Conservation (phyloP, 805 yeast genomes). For the Pichia rugopelliculosa region DNA sequence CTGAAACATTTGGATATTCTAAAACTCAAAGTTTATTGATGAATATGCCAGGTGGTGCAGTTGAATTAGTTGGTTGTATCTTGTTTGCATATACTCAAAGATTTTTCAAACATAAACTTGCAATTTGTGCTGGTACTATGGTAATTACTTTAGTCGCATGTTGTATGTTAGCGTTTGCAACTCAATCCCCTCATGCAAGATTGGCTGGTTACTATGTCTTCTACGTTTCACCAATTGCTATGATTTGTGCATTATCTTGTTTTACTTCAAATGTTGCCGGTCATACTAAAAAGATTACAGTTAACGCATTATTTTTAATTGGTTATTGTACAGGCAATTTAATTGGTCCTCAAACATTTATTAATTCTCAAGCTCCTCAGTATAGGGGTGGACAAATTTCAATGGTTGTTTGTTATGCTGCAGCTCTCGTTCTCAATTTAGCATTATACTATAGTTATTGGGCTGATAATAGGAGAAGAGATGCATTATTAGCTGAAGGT, state of each 20-base stretch:
- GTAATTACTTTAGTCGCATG: neutral
- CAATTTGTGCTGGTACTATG: neutral
- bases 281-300: neutral
- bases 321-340: conserved; percentile 36
- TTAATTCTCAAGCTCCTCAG: conserved; percentile 44
- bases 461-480: neutral
- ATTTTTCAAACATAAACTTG: neutral
- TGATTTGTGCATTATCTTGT: conserved; percentile 1
- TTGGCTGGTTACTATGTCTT: neutral
- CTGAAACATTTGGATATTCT: conserved; percentile 5
- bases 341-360: conserved; percentile 36
- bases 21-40: neutral
- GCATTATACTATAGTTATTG: neutral
- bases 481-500: neutral
- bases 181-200: neutral
- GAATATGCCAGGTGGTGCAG: neutral
- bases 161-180: neutral
- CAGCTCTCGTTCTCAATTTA: neutral
- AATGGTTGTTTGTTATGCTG: conserved; percentile 28
- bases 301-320: neutral
- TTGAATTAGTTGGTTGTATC: neutral
- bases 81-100: neutral
- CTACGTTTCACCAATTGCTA: neutral
- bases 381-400: conserved; percentile 45
- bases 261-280: neutral